Evolutionary conservation across 176 grass and related monocot genomes (phyloP), one percentile per base, ranked within the genome.

Genomic region (Oryza nivara): DNA sequence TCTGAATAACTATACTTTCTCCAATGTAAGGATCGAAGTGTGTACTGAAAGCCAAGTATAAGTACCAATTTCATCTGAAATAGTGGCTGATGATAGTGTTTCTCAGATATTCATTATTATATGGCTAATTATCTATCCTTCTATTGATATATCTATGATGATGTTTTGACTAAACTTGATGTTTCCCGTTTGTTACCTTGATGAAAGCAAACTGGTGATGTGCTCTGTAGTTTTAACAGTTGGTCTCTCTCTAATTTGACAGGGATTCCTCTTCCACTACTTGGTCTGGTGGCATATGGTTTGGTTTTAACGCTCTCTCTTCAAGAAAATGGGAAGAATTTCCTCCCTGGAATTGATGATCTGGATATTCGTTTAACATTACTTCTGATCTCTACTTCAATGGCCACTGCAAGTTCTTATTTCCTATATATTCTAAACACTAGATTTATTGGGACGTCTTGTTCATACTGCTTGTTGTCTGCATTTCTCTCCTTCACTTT

Each of bases 331-430:
- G 45, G 86, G 46, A 83, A 75, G 56, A 74, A 85, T 32, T 86
- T 86, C 4, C 60, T 98, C 36, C 77, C 91, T 75, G 89, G 83
- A 74, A 47, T 92, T 7, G 83, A 88, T 19, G 84, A 92, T 68
- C 77, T 77, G 73, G 89, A 95, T 90, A 65, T 85, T 83, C 86
- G 74, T n/a, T 80, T 95, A 52, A 88, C 89, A 48, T 84, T 98
- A 83, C 83, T 95, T 88, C 80, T 86, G 49, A 67, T 77, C 15
- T 89, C 96, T 25, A 95, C 96, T 86, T 95, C 96, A 12, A 74
- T 98, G 93, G 96, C 96, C 17, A 92, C 93, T 72, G 91, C 96
- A 0, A 95, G 96, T 73, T 87, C 92, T 78, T 98, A 93, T 92
- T 98, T 98, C 74, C 89, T 98, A 56, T 98, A 92, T 38, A 75